These are phyloP conservation scores for Erodium trifolium DNA, from an alignment of 441 rosid species.

Conservation along the genomic window DNA sequence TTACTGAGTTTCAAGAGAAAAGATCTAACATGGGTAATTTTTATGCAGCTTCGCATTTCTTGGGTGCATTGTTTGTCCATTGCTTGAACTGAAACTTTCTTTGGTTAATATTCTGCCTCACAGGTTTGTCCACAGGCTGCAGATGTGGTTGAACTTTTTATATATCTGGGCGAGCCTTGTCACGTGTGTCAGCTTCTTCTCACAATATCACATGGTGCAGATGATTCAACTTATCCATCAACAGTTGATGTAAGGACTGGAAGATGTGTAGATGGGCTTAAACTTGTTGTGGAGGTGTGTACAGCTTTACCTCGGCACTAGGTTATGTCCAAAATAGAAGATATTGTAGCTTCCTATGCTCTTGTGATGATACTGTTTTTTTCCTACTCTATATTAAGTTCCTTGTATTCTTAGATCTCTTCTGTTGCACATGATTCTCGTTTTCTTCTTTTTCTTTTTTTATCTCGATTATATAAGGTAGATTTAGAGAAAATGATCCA, in stretches of 20 bases:
- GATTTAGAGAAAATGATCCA: neutral
- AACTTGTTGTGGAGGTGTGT: conserved; percentile 79
- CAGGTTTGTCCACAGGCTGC: conserved; percentile 84
- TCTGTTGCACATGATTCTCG: neutral
- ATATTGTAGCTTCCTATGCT: neutral
- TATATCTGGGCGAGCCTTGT: conserved; percentile 93
- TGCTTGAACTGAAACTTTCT: conserved; percentile 7
- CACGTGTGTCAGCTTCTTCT: conserved; percentile 94
- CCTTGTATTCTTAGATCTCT: neutral
- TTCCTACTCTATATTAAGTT: neutral
- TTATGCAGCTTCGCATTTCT: conserved; percentile 17
- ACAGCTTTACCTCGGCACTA: conserved; percentile 12
- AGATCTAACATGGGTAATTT: conserved; percentile 73
- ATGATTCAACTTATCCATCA: conserved; percentile 81
- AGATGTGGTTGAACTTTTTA: conserved; percentile 74
- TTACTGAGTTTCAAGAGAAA: conserved; percentile 72
- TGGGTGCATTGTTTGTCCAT: conserved; percentile 11
- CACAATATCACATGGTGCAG: conserved; percentile 79
- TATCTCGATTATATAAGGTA: neutral
- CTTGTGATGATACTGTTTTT: neutral
- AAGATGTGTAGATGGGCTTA: conserved; percentile 66
- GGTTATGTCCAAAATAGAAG: neutral
- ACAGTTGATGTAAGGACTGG: conserved; percentile 88
- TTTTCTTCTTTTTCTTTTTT: neutral
- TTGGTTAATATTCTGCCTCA: conserved; percentile 16